These are phyloP conservation scores for Diaporthe humulicola DNA, from an alignment of 2,329 filamentous ascomycete species.

Conservation along the genomic window DNA sequence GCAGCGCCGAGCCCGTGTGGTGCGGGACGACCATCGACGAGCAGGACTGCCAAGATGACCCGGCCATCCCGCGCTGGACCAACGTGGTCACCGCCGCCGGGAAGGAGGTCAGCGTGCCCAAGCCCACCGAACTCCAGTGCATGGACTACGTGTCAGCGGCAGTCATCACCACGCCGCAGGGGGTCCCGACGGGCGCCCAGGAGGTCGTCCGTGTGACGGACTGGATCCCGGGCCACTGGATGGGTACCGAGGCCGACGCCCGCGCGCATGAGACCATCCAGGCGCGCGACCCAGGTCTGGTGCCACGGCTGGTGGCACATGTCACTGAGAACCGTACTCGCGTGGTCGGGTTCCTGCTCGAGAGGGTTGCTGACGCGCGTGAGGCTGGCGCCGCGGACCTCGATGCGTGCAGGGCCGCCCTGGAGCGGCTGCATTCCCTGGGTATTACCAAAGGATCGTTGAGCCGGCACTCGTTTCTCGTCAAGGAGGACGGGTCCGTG, in stretches of 20 bases:
- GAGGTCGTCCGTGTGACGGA: neutral
- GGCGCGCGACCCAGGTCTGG: conserved; percentile 10
- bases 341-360: conserved; percentile 21
- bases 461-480: conserved; percentile 22
- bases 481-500: neutral
- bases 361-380: conserved; percentile 7
- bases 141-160: neutral
- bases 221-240: neutral
- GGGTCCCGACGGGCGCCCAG: neutral
- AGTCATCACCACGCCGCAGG: neutral
- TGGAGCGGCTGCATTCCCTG: conserved; percentile 22
- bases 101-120: neutral
- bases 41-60: neutral
- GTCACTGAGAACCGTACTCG: conserved; percentile 26
- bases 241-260: neutral
- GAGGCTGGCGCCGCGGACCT: conserved; percentile 26
- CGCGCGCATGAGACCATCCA: conserved; percentile 24
- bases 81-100: neutral
- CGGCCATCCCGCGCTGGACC: neutral
- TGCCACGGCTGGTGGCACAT: conserved; percentile 23
- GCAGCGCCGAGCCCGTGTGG: neutral
- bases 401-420: neutral
- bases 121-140: neutral
- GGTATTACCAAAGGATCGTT: conserved; percentile 2
- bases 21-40: neutral